phyloP scores from a whole-genome alignment of 1,284 basidiomycete species.

The Prillingera fragicola region DNA sequence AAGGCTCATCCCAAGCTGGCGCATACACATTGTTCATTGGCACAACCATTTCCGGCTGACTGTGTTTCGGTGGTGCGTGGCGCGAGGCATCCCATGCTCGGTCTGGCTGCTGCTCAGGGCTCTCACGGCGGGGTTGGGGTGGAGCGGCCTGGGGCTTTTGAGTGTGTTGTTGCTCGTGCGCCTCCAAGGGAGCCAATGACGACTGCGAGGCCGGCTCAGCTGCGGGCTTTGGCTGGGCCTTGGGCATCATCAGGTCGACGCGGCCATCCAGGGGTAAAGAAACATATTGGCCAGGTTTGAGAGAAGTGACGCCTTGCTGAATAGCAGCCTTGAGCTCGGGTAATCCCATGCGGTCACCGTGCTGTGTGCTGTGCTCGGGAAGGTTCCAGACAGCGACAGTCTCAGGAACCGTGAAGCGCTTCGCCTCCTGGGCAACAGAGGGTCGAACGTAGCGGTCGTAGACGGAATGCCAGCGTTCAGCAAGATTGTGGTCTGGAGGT shows the following conservation, averaged over 20 bases:
- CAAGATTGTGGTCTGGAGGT: conserved; percentile 53
- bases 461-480: conserved; percentile 83
- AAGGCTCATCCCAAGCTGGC: conserved; percentile 53
- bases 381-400: conserved; percentile 70
- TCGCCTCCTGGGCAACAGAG: conserved; percentile 37
- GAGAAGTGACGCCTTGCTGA: conserved; percentile 54
- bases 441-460: conserved; percentile 79
- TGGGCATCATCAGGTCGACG: conserved; percentile 65
- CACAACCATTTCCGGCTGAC: conserved; percentile 49
- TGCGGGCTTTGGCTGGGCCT: conserved; percentile 19
- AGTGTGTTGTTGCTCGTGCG: conserved; percentile 14
- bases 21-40: conserved; percentile 48
- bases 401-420: conserved; percentile 61
- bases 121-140: conserved; percentile 11
- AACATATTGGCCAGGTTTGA: conserved; percentile 64
- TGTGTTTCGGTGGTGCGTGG: conserved; percentile 47
- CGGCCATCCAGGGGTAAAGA: conserved; percentile 78
- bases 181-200: not conserved
- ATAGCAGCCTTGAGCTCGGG: conserved; percentile 65
- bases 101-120: too few species aligned
- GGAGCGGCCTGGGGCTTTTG: conserved; percentile 6
- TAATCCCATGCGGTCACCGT: conserved; percentile 53
- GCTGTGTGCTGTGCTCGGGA: conserved; percentile 28
- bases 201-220: conserved; percentile 40
- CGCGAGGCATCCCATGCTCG: conserved; percentile 50